Evolutionary conservation across 805 yeast genomes (phyloP).

Genomic region (Starmerella stigmatis): DNA sequence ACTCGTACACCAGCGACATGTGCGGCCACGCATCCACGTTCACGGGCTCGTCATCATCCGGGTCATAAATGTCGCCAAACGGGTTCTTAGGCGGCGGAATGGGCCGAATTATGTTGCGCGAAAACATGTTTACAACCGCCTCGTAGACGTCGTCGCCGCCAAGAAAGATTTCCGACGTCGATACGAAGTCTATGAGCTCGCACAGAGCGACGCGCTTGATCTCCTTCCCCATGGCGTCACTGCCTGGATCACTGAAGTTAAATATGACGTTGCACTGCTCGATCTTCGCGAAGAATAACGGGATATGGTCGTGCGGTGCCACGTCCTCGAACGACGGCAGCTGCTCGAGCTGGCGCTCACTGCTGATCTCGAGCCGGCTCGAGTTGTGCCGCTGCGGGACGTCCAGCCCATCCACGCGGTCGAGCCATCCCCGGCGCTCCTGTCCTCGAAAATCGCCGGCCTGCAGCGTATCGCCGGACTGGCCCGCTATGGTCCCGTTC

Average conservation of each 20-base stretch:
- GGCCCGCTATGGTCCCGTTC: not conserved
- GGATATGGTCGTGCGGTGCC: slow-evolving; percentile 65
- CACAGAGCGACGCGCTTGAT: slow-evolving; percentile 76
- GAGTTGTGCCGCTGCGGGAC: slow-evolving; percentile 88
- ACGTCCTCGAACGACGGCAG: slow-evolving; percentile 86
- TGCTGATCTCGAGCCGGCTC: slow-evolving; percentile 76
- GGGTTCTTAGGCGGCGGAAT: slow-evolving; percentile 98
- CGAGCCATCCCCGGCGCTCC: slow-evolving; percentile 30
- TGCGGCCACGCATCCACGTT: slow-evolving; percentile 97
- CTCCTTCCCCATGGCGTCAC: slow-evolving; percentile 86
- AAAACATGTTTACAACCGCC: slow-evolving; percentile 83
- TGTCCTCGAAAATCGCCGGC: slow-evolving; percentile 4
- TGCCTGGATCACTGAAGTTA: slow-evolving; percentile 87
- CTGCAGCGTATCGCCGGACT: slow-evolving; percentile 4
- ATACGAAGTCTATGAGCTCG: slow-evolving; percentile 80
- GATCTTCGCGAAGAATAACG: slow-evolving; percentile 72
- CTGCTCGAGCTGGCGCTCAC: slow-evolving; percentile 53
- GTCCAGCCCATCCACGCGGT: slow-evolving; percentile 66
- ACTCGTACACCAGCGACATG: slow-evolving; percentile 93
- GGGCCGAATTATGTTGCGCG: slow-evolving; percentile 79
- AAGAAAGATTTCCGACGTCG: slow-evolving; percentile 60
- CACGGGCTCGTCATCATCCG: slow-evolving; percentile 98
- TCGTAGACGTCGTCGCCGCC: slow-evolving; percentile 86
- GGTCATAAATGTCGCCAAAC: slow-evolving; percentile 89
- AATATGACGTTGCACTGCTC: slow-evolving; percentile 92